Base-by-base conservation (phyloP, 176 grass and related monocot species). In the Paspalum vaginatum region DNA sequence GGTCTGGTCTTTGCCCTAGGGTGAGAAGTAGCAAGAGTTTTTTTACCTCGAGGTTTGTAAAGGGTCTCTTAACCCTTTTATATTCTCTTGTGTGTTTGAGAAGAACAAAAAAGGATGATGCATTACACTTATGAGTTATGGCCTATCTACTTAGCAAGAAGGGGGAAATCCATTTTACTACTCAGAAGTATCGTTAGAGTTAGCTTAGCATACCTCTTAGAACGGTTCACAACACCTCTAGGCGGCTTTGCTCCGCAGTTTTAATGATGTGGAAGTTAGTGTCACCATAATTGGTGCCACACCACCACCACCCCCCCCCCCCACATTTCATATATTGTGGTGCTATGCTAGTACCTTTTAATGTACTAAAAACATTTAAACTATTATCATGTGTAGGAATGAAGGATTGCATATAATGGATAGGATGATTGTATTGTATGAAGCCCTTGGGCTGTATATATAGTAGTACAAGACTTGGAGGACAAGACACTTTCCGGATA, bases 121-220 rank as follows among this genome's bases (percentile, higher is more conserved):
- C 45, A 43, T 48, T 48, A 61, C 43, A 27, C 24, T 38, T 49
- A 61, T 14, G 45, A 46, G 56, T 60, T 27, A 61, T 61, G 61
- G n/a, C 66, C 65, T 70, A 59, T 77, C 42, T 49, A 40, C 20
- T 53, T 69, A 75, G 26, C 50, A 21, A 69, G 42, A 68, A 27
- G 8, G 24, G 0, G 8, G 10, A 50, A 18, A 27, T 37, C 24
- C 13, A 50, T 27, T 26, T 9, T 71, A 49, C 44, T 47, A n/a
- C 24, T 42, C n/a, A 6, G 6, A 69, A 9, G 20, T 47, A 25
- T 45, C n/a, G 22, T 2, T 47, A 14, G 20, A 46, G n/a, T 48
- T n/a, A 0, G 42, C 20, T 68, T 68, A 68, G 11, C n/a, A 22
- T 11, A 21, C 64, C 65, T 40, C 20, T 11, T 57, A 57, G 55